These are phyloP conservation scores for Furcasterigmium furcatum DNA, from an alignment of 2,329 filamentous ascomycete species.

Conservation along the genomic window DNA sequence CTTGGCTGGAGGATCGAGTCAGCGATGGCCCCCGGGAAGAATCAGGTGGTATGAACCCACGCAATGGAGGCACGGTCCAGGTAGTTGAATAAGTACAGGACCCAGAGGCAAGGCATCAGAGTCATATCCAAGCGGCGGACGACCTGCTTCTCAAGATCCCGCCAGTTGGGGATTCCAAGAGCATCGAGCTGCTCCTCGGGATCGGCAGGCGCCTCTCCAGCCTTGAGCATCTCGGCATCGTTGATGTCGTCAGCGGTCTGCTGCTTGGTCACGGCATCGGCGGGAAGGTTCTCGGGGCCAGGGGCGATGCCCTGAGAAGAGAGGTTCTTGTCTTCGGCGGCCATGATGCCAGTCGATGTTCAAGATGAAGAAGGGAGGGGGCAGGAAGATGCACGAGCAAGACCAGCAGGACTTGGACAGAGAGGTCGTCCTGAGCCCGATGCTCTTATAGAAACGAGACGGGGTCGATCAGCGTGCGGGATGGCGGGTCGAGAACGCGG, in stretches of 20 bases:
- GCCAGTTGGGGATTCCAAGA: conserved; percentile 14
- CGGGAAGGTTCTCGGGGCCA: neutral
- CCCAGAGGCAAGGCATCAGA: conserved; percentile 14
- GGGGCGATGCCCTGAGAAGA: neutral
- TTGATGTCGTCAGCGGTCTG: conserved; percentile 5
- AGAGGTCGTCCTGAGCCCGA: neutral
- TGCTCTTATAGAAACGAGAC: neutral
- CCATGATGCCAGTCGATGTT: conserved; percentile 2
- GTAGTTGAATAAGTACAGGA: conserved; percentile 16
- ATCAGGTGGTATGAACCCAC: neutral
- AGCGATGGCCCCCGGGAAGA: rapidly evolving
- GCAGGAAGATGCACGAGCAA: neutral
- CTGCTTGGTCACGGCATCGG: conserved; percentile 4
- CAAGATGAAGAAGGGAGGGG: neutral
- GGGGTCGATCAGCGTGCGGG: neutral
- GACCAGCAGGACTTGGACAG: neutral
- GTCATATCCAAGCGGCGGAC: conserved; percentile 15
- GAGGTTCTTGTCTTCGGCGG: conserved; percentile 4
- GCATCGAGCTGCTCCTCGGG: conserved; percentile 14
- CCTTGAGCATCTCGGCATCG: neutral
- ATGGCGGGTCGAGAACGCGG: neutral
- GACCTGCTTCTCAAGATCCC: conserved; percentile 14
- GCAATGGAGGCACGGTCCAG: conserved; percentile 15
- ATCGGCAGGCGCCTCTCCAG: conserved; percentile 2
- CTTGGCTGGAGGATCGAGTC: conserved; percentile 12